phyloP scores from a whole-genome alignment of 495 filamentous ascomycete species.

The Aspergillus leporis region DNA sequence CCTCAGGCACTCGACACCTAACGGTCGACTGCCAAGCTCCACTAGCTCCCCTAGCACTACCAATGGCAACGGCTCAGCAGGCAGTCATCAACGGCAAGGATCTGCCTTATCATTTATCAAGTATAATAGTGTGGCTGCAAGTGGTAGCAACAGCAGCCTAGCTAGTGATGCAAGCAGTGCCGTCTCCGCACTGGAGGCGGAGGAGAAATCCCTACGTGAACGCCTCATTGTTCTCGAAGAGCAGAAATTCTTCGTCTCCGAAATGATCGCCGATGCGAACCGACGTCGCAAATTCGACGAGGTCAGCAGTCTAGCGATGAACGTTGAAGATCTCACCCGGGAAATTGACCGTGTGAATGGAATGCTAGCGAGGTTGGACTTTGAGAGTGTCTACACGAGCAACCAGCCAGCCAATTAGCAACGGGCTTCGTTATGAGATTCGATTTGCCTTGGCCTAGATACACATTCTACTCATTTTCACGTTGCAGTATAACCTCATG shows the following conservation, averaged over 20 bases:
- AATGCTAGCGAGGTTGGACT: slow-evolving; percentile 50
- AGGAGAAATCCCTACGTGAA: slow-evolving; percentile 86
- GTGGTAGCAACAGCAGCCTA: slow-evolving; percentile 59
- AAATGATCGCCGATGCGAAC: slow-evolving; percentile 84
- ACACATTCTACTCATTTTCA: background rate
- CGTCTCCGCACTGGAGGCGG: slow-evolving; percentile 72
- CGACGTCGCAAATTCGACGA: slow-evolving; percentile 87
- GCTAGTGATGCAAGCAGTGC: slow-evolving; percentile 61
- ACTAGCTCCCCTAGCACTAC: slow-evolving; percentile 35
- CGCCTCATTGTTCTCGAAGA: slow-evolving; percentile 89
- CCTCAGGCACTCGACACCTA: slow-evolving; percentile 66
- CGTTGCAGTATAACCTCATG: background rate
- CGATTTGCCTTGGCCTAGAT: background rate
- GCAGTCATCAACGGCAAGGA: slow-evolving; percentile 41
- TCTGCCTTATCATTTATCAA: slow-evolving; percentile 60
- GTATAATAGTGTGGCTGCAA: slow-evolving; percentile 49
- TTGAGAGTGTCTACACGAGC: slow-evolving; percentile 51
- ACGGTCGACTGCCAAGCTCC: slow-evolving; percentile 31
- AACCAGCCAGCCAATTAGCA: slow-evolving; percentile 20
- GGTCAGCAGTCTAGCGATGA: slow-evolving; percentile 73
- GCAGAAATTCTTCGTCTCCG: slow-evolving; percentile 85
- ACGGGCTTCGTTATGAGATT: background rate
- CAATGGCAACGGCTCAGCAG: slow-evolving; percentile 32
- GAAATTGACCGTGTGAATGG: slow-evolving; percentile 74
- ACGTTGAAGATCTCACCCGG: slow-evolving; percentile 77